Evolutionary conservation across 2,329 filamentous ascomycete species (phyloP), one percentile per base, ranked within the genome.

Genomic region (Laburnicola sp.): DNA sequence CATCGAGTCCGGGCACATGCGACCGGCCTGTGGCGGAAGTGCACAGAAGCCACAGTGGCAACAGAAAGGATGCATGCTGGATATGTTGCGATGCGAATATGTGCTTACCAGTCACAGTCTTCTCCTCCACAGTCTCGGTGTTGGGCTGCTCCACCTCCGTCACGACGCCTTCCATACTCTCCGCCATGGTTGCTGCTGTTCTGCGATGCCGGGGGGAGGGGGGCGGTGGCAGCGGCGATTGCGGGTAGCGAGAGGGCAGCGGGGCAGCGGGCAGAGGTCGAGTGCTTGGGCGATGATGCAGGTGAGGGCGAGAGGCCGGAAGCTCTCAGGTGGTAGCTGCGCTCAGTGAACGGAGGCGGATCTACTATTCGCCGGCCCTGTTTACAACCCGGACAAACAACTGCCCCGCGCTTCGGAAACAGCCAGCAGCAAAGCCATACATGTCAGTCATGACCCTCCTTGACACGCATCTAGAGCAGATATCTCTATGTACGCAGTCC

Each of bases 91-190:
- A 10, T 44, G 44, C 27, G 44, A 35, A 48, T 32, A 40, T 36
- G 41, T 35, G 40, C 72, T 61, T 65, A 75, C 72, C 72, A 45
- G 66, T 62, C 38, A 74, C 70, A 37, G 69, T 66, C 66, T 72
- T 72, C 56, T 73, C 67, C 60, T 71, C 68, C 11, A 72, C 70
- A 50, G 74, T 74, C 55, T 75, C 72, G 44, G 64, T 64, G 51
- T 71, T 72, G 48, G 70, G 67, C 68, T 75, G 66, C 57, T 76
- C 73, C 53, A 69, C 71, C 60, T 66, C 73, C 49, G 63, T 58
- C 58, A 74, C 73, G 59, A 76, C 73, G 59, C 73, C 74, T 72
- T 79, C 77, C 77, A 80, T 80, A 66, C 73, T 75, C 59, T 79
- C 77, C 55, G 76, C 76, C 77, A 80, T 80, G 50, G 48, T 65